phyloP scores from a whole-genome alignment of 2,329 filamentous ascomycete genomes.

The Cercospora sp. region DNA sequence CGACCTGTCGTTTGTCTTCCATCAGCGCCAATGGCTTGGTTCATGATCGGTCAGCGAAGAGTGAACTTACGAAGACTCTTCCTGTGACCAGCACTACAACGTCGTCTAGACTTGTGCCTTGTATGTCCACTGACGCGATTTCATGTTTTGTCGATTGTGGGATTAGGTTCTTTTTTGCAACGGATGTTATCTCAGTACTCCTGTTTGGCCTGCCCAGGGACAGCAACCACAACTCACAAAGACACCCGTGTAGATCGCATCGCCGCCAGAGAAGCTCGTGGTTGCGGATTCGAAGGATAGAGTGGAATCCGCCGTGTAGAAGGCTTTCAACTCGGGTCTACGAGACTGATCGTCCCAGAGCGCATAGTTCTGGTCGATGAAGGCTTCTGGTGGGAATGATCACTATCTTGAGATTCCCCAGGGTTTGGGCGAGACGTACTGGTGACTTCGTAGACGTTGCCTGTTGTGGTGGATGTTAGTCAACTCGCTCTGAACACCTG shows the following conservation, averaged over 20 bases:
- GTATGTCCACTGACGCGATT: conserved; percentile 3
- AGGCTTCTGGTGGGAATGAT: neutral
- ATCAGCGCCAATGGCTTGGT: neutral
- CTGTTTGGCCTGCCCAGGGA: too few relatives aligned
- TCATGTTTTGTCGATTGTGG: conserved; percentile 1
- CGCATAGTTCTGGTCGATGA: conserved; percentile 1
- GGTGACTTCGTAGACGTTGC: neutral
- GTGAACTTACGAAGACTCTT: neutral
- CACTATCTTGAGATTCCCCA: neutral
- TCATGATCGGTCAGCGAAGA: neutral
- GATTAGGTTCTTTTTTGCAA: neutral
- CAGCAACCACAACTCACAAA: neutral
- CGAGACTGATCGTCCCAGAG: conserved; percentile 4
- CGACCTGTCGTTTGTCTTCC: neutral
- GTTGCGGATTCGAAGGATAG: neutral
- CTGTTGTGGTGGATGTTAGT: neutral
- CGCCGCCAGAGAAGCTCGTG: neutral
- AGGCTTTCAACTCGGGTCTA: neutral
- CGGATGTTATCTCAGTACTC: neutral
- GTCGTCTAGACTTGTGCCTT: neutral
- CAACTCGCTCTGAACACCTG: neutral
- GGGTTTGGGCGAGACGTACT: neutral
- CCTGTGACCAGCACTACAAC: conserved; percentile 5
- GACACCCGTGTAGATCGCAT: neutral
- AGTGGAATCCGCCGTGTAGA: neutral